Percentiles rank a stretch among this genome's conserved stretches.
Evolutionary conservation across 371 early-diverging fungal species (phyloP).

Genomic region (Rhizopus stolonifer): DNA sequence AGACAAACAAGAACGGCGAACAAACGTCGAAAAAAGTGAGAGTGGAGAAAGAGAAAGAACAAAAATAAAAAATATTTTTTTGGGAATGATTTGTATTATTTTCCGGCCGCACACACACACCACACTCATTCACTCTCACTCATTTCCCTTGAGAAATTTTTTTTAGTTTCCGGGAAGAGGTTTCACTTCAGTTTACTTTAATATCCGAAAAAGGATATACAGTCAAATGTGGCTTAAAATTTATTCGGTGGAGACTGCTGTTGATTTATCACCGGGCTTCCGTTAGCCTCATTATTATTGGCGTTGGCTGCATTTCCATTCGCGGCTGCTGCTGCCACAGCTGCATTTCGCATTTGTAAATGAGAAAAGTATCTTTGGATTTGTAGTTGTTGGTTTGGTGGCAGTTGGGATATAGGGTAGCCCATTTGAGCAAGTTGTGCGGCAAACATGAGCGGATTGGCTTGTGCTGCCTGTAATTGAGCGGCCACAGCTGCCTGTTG

Average conservation of each 20-base stretch:
- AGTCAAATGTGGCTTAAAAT: conserved; percentile 5
- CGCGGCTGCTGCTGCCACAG: conserved; percentile 18
- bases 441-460: conserved; percentile 35
- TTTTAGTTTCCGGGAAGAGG: background rate
- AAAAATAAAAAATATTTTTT: conserved; percentile 1
- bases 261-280: background rate
- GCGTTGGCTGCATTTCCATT: background rate
- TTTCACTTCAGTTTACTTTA: background rate
- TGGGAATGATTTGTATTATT: no score
- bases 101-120: no score
- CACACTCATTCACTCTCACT: no score
- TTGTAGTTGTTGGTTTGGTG: conserved; percentile 38
- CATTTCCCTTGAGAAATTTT: background rate
- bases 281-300: background rate
- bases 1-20: conserved; percentile 24
- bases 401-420: conserved; percentile 42
- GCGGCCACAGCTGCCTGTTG: conserved; percentile 21
- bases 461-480: conserved; percentile 29
- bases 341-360: conserved; percentile 40
- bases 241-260: background rate
- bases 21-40: conserved; percentile 28
- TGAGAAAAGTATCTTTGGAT: conserved; percentile 43
- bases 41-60: conserved; percentile 22
- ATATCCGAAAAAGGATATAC: background rate
- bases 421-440: conserved; percentile 49